Base-by-base conservation (phyloP, 305 asterid species). In the Caryopteris hybrid region DNA sequence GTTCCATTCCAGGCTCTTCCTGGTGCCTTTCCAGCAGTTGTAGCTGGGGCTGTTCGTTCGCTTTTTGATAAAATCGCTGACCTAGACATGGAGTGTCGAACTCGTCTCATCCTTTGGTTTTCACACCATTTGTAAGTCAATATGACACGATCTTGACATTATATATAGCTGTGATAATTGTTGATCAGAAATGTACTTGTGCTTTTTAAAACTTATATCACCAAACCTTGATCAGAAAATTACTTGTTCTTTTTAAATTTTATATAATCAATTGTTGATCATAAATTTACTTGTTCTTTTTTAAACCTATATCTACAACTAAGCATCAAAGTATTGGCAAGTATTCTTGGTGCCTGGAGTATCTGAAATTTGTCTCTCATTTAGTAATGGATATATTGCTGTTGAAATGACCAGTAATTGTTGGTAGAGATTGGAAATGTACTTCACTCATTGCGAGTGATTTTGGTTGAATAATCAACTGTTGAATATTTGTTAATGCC, bases 21-120 rank as follows among this genome's bases (percentile, higher is more conserved):
- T 18, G 99, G 99, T 77, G 99, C 99, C 75, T 95, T 95, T 77
- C 99, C 98, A 7, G 95, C 97, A 52, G 98, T 95, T 72, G 90
- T 95, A 51, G 99, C 99, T 0, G 97, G 99, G 77, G 99, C 98
- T 46, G 99, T 95, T 56, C 98, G 99, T 60, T 86, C 93, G 62
- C 97, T 92, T 74, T 95, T 92, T 78, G 97, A 95, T 66, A 90
- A 75, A 85, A 91, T 95, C 78, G 81, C 91, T 76, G 96, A 91
- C 64, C 56, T 95, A 69, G 99, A 95, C 76, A 95, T 95, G 99
- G 99, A 95, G 76, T 92, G 99, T 77, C 85, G 95, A 29, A 89
- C 89, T 22, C 99, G 97, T 68, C 95, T 95, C 60, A 80, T 95
- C 84, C 97, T 92, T 74, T 95, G 99, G 99, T 95, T 95, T 83